phyloP scores from a whole-genome alignment of 2,329 filamentous ascomycete species.

The Aspergillus calidoustus region DNA sequence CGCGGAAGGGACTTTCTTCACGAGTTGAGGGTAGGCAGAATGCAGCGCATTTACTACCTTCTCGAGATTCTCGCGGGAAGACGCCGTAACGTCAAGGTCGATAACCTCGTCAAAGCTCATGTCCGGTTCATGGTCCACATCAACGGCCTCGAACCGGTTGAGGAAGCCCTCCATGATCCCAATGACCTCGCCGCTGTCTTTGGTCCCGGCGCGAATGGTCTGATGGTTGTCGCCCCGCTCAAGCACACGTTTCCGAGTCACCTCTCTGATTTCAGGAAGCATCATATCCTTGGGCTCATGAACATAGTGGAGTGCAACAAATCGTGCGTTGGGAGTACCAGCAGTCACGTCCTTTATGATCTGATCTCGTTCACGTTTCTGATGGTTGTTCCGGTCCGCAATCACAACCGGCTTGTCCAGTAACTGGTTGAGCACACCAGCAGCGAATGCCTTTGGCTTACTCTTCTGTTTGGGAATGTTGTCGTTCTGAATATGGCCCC shows the following conservation, averaged over 20 bases:
- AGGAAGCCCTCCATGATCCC: slow-evolving; percentile 96
- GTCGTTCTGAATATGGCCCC: slow-evolving; percentile 96
- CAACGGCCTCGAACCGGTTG: slow-evolving; percentile 77
- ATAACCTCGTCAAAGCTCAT: slow-evolving; percentile 82
- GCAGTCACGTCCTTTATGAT: slow-evolving; percentile 77
- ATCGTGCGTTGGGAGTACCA: slow-evolving; percentile 65
- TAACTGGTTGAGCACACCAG: slow-evolving; percentile 69
- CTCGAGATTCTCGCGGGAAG: slow-evolving; percentile 87
- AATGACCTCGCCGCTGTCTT: slow-evolving; percentile 73
- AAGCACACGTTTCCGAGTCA: slow-evolving; percentile 79
- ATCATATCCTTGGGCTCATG: slow-evolving; percentile 68
- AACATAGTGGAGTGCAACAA: slow-evolving; percentile 87
- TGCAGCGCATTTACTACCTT: slow-evolving; percentile 73
- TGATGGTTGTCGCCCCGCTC: slow-evolving; percentile 94
- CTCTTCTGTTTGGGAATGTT: slow-evolving; percentile 80
- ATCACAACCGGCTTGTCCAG: slow-evolving; percentile 73
- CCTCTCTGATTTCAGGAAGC: slow-evolving; percentile 71
- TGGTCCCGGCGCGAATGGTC: slow-evolving; percentile 86
- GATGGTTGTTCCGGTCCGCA: slow-evolving; percentile 93
- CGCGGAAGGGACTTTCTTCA: slow-evolving; percentile 67
- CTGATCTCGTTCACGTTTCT: slow-evolving; percentile 84
- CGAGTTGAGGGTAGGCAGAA: slow-evolving; percentile 75
- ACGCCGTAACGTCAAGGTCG: slow-evolving; percentile 75
- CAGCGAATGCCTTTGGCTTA: slow-evolving; percentile 78
- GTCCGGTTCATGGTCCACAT: slow-evolving; percentile 72